These are phyloP conservation scores for Takakia lepidozioides DNA, from an alignment of 225 moss, liverwort and hornwort genomes.

Conservation along the genomic window DNA sequence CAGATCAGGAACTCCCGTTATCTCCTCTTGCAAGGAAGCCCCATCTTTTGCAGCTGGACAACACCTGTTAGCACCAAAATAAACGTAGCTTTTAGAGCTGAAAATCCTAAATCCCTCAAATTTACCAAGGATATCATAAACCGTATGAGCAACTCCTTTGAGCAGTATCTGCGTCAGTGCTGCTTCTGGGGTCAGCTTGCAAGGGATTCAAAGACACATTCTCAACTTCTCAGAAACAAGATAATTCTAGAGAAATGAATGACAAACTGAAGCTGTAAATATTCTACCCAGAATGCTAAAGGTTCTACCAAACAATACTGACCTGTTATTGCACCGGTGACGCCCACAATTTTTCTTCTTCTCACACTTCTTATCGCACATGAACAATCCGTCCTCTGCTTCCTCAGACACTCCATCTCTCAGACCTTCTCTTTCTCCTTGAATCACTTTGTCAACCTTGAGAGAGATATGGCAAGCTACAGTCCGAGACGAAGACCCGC, in stretches of 20 bases:
- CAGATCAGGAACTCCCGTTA: conserved; percentile 36
- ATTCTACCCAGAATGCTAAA: no score
- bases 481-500: conserved; percentile 65
- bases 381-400: conserved; percentile 39
- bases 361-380: conserved; percentile 90
- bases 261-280: no score
- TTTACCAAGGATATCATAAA: no score
- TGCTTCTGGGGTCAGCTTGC: no score
- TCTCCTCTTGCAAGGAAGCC: conserved; percentile 19
- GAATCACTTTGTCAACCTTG: conserved; percentile 11
- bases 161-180: no score
- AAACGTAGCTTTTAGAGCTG: no score
- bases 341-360: conserved; percentile 82
- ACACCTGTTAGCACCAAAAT: conserved; percentile 45
- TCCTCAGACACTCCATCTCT: conserved; percentile 18
- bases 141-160: no score
- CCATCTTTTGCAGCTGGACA: conserved; percentile 44
- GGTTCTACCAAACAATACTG: no score
- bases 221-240: no score
- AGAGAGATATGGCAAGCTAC: conserved; percentile 60
- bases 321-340: conserved; percentile 87
- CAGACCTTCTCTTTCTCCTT: conserved; percentile 5
- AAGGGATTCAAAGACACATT: no score
- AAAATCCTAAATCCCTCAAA: no score
- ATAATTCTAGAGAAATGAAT: no score